phyloP scores from a whole-genome alignment of 2,329 filamentous ascomycete genomes.

The Didymella arachidicola region DNA sequence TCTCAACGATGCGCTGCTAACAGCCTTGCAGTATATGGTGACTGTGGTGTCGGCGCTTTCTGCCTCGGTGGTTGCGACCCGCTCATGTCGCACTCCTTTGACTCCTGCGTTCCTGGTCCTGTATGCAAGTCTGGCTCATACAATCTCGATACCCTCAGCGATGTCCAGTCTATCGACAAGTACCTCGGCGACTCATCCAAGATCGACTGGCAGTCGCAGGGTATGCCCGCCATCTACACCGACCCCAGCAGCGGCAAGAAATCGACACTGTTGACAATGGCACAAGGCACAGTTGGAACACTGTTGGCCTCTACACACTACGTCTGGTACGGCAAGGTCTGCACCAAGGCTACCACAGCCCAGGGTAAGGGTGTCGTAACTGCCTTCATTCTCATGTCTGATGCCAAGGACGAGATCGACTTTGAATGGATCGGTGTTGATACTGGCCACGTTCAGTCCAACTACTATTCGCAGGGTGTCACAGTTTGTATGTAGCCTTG shows the following conservation, averaged over 20 bases:
- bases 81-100: conserved; percentile 79
- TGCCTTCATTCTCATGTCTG: conserved; percentile 92
- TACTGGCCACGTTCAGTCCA: conserved; percentile 81
- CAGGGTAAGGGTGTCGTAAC: conserved; percentile 91
- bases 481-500: conserved; percentile 74
- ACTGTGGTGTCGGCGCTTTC: conserved; percentile 93
- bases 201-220: conserved; percentile 89
- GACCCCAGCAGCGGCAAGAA: conserved; percentile 51
- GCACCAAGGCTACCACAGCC: conserved; percentile 82
- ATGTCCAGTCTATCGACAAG: conserved; percentile 73
- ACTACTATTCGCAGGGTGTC: conserved; percentile 96
- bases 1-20: conserved; percentile 30
- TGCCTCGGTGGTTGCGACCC: conserved; percentile 96
- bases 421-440: conserved; percentile 92
- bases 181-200: conserved; percentile 85
- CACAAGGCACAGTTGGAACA: conserved; percentile 82
- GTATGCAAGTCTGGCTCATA: conserved; percentile 79
- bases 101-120: conserved; percentile 85
- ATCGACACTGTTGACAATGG: conserved; percentile 83
- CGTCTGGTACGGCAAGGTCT: conserved; percentile 96
- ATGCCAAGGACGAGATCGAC: conserved; percentile 98
- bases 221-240: conserved; percentile 72
- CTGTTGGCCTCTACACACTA: conserved; percentile 85
- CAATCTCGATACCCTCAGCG: conserved; percentile 75
- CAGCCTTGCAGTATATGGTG: conserved; percentile 75